Percentiles rank a stretch among this genome's conserved stretches.
Evolutionary conservation across 257 asterid species (phyloP).

Genomic region (Solanum virginianum): DNA sequence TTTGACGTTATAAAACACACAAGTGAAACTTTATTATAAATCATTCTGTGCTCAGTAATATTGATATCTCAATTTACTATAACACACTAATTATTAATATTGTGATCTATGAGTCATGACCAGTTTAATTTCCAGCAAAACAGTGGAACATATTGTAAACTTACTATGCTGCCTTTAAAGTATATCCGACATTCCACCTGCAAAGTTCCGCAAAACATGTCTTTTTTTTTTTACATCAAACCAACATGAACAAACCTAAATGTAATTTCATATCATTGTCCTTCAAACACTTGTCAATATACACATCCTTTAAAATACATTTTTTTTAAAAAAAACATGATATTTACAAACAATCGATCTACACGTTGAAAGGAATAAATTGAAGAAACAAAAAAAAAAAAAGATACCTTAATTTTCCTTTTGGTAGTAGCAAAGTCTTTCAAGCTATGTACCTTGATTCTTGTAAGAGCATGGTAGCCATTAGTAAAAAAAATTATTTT

Average conservation of each 20-base stretch:
- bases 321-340: neutral
- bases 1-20: neutral
- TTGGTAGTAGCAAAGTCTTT: neutral
- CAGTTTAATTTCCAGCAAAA: neutral
- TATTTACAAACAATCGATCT: neutral
- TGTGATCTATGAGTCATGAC: neutral
- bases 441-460: neutral
- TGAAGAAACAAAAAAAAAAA: neutral
- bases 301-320: too few species aligned
- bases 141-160: neutral
- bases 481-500: neutral
- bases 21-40: neutral
- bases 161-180: neutral
- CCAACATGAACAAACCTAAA: neutral
- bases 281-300: neutral
- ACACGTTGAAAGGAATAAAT: neutral
- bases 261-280: neutral
- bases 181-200: constrained; percentile 4
- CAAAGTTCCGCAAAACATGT: constrained; percentile 5
- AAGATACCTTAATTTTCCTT: neutral
- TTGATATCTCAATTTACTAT: neutral
- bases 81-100: neutral
- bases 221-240: neutral
- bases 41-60: neutral
- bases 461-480: neutral